These are phyloP conservation scores for Poronia punctata DNA, from an alignment of 495 filamentous ascomycete species.

Conservation along the genomic window DNA sequence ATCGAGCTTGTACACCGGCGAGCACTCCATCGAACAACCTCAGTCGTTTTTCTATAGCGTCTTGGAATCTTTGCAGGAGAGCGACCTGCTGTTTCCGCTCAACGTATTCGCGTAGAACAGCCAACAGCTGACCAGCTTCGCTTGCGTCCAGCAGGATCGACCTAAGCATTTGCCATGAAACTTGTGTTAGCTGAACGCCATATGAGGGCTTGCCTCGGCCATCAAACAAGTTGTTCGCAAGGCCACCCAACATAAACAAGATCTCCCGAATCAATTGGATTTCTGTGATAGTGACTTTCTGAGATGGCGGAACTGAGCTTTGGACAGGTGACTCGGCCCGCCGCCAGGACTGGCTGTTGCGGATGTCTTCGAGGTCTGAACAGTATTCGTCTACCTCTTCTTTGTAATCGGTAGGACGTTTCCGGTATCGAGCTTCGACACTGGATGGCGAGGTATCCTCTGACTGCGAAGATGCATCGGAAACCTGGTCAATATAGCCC, in stretches of 20 bases:
- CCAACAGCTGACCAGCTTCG: conserved; percentile 32
- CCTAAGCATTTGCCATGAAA: conserved; percentile 36
- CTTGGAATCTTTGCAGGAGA: conserved; percentile 45
- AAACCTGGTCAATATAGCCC: conserved; percentile 36
- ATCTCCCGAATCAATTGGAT: conserved; percentile 69
- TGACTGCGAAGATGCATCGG: conserved; percentile 27
- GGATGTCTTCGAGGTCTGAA: conserved; percentile 41
- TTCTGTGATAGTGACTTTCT: conserved; percentile 55
- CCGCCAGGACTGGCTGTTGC: conserved; percentile 61
- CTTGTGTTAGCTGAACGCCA: conserved; percentile 28
- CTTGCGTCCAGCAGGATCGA: conserved; percentile 33
- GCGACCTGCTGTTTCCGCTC: conserved; percentile 31
- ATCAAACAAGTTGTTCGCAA: conserved; percentile 68
- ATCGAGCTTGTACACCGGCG: conserved; percentile 36
- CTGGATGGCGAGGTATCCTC: conserved; percentile 33
- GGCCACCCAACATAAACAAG: conserved; percentile 75
- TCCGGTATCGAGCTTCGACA: conserved; percentile 31
- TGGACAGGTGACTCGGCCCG: conserved; percentile 11
- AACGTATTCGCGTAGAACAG: conserved; percentile 28
- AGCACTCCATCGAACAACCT: conserved; percentile 37
- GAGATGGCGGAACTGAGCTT: conserved; percentile 22
- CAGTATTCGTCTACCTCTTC: conserved; percentile 29
- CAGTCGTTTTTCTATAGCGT: conserved; percentile 35
- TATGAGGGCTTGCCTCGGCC: conserved; percentile 25
- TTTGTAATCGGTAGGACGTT: conserved; percentile 31